These are phyloP conservation scores for Suillus clintonianus DNA, from an alignment of 768 basidiomycete species.

Conservation along the genomic window DNA sequence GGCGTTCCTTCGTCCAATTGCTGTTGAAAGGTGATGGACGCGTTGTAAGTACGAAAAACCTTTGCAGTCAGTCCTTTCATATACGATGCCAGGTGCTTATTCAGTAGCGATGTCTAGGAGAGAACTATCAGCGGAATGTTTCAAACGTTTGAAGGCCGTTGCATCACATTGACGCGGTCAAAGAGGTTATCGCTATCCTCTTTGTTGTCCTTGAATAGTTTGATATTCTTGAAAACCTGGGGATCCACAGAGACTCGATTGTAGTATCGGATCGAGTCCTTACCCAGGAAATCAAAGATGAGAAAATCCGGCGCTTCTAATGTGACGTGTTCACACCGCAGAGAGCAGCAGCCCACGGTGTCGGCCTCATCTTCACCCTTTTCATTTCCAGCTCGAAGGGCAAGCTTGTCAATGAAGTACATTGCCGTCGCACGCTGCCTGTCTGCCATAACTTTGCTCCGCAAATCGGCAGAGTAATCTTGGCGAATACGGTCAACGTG, in stretches of 20 bases:
- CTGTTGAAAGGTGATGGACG: conserved; percentile 93
- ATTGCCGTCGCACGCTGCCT: conserved; percentile 98
- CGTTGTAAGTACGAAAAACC: conserved; percentile 99
- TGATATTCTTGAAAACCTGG: conserved; percentile 97
- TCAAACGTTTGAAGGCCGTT: conserved; percentile 3
- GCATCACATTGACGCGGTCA: conserved; percentile 84
- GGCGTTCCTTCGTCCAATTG: conserved; percentile 79
- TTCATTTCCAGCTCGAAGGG: conserved; percentile 98
- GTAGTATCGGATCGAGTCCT: conserved; percentile 98
- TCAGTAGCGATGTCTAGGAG: conserved; percentile 73
- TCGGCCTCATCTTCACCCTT: conserved; percentile 99
- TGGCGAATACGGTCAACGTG: conserved; percentile 89
- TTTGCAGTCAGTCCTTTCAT: conserved; percentile 99
- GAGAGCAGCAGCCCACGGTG: conserved; percentile 97
- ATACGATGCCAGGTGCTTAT: conserved; percentile 89
- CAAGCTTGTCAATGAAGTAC: conserved; percentile 97
- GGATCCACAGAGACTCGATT: conserved; percentile 87
- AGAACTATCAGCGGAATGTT: not conserved
- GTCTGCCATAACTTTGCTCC: conserved; percentile 89
- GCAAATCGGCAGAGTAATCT: conserved; percentile 84
- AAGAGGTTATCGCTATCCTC: conserved; percentile 86
- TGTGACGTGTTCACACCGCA: conserved; percentile 96
- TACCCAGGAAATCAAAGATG: conserved; percentile 96
- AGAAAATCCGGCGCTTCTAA: conserved; percentile 85
- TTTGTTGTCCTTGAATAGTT: conserved; percentile 95